Base-by-base conservation (phyloP, 352 stramenopile species). In the Globisporangium perplexum region DNA sequence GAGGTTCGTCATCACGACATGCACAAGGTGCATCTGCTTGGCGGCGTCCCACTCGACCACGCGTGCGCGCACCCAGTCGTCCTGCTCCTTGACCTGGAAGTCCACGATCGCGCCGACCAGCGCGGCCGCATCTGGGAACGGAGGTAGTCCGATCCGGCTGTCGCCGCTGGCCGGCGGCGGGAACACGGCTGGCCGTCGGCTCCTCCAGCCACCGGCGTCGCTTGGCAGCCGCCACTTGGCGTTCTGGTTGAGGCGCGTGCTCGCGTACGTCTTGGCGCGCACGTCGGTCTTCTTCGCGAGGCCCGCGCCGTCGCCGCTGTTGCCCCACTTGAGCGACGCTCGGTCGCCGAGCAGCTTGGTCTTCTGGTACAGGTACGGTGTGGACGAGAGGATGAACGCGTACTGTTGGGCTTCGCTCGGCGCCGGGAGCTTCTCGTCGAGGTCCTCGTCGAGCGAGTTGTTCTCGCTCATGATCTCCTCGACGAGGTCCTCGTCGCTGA, bases 381-480 rank as follows among this genome's bases (percentile, higher is more conserved):
- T 88, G 23, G 79, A 86, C 52, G 86, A 68, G n/a, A 90, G 65
- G n/a, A 92, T 66, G 54, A 94, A 94, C 7, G 69, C 68, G 50
- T 83, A 86, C 14, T 65, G 67, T 53, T 87, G 72, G 22, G 62
- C 54, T 22, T 83, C 64, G 36, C 56, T 79, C 53, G 7, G 62
- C 17, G n/a, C 62, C 45, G n/a, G 54, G 26, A 74, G 59, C 36
- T 80, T 73, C 5, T 80, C 71, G 42, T 88, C 77, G 14, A 71
- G 59, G 20, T 72, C 66, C 38, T 76, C 63, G 51, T 66, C 57
- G 36, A 70, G 10, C 26, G 68, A 69, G 44, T 60, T 80, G 46
- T 86, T 77, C 50, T 89, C 74, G 64, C 78, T 88, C 70, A 94
- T 86, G 57, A 91, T 90, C 42, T 94, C 81, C 33, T 90, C 74